Evolutionary conservation across 1,139 yeast species (phyloP).

Genomic region (Lodderomyces elongisporus): DNA sequence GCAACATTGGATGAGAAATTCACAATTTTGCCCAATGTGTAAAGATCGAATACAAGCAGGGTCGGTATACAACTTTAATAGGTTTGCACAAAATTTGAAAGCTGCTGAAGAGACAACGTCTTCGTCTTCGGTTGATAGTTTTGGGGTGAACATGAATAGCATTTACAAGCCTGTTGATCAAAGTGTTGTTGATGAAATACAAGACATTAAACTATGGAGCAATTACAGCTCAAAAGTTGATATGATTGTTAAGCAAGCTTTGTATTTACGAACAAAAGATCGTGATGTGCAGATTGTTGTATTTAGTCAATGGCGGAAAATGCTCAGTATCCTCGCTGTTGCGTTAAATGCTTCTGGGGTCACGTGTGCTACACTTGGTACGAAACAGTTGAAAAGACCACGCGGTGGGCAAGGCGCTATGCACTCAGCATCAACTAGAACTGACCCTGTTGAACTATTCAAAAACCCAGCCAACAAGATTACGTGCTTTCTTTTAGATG

Average conservation of each 20-base stretch:
- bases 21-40: slow-evolving; percentile 74
- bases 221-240: slow-evolving; percentile 84
- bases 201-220: slow-evolving; percentile 34
- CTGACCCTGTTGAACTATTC: slow-evolving; percentile 48
- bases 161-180: slow-evolving; percentile 48
- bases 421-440: slow-evolving; percentile 20
- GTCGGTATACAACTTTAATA: slow-evolving; percentile 58
- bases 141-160: too few species aligned
- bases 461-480: slow-evolving; percentile 52
- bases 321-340: slow-evolving; percentile 59
- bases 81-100: slow-evolving; percentile 42
- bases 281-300: slow-evolving; percentile 72
- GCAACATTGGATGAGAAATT: slow-evolving; percentile 57
- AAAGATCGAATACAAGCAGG: slow-evolving; percentile 41
- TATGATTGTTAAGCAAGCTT: slow-evolving; percentile 67
- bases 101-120: slow-evolving; percentile 26
- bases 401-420: slow-evolving; percentile 15
- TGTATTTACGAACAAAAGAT: slow-evolving; percentile 55
- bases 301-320: slow-evolving; percentile 84
- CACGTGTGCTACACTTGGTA: slow-evolving; percentile 38
- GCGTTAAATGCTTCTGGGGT: slow-evolving; percentile 63
- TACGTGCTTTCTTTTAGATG: slow-evolving; percentile 82
- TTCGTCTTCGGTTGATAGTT: slow-evolving; percentile 13
- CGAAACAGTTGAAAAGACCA: slow-evolving; percentile 3
- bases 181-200: slow-evolving; percentile 39